Conservation (phyloP, 2,329 filamentous ascomycete genomes). For the Parascedosporium putredinis region DNA sequence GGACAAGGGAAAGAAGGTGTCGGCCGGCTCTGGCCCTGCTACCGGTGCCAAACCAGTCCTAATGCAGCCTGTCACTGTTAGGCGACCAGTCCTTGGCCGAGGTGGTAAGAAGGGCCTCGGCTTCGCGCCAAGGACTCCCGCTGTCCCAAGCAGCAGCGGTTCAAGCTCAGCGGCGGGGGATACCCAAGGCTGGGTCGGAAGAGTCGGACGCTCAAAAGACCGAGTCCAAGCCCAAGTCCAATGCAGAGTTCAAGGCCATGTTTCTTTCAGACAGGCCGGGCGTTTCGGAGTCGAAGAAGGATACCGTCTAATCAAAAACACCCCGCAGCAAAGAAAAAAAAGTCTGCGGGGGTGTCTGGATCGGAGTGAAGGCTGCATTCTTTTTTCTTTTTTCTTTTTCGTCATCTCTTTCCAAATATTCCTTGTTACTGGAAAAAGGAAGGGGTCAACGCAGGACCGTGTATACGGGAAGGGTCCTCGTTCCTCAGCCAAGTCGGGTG, state of each 20-base stretch:
- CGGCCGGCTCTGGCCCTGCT: no score
- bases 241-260: conserved; percentile 48
- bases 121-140: conserved; percentile 23
- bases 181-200: conserved; percentile 17
- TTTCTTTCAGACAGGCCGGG: conserved; percentile 17
- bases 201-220: conserved; percentile 9
- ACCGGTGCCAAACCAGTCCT: neutral
- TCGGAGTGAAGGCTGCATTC: no score
- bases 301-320: neutral
- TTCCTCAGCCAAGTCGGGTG: no score
- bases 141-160: conserved; percentile 5
- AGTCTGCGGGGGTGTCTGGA: neutral
- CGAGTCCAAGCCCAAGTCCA: conserved; percentile 33
- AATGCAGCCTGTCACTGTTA: conserved; percentile 4
- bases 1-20: no score
- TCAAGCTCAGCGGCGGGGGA: conserved; percentile 10
- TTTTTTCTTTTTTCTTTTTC: no score
- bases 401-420: no score
- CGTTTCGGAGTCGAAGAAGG: neutral
- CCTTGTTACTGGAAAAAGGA: no score
- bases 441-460: no score
- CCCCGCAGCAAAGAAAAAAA: neutral
- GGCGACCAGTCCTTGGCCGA: conserved; percentile 20
- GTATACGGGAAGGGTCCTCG: no score
- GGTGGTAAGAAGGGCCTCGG: conserved; percentile 24